Evolutionary conservation across 768 basidiomycete species (phyloP).

Genomic region (Tulasnella sp.): DNA sequence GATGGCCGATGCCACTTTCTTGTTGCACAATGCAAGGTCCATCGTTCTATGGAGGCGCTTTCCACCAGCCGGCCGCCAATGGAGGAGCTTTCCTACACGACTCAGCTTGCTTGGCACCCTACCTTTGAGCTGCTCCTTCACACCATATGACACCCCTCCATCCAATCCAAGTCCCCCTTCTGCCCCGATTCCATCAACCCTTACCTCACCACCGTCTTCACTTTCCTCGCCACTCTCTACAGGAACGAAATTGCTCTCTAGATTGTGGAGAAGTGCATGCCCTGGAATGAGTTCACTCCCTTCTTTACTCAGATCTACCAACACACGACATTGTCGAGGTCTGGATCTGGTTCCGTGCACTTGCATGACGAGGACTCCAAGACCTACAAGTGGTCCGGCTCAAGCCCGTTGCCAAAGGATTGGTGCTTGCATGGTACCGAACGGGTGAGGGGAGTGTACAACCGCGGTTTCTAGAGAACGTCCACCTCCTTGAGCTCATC

Average conservation of each 20-base stretch:
- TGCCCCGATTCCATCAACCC: conserved; percentile 65
- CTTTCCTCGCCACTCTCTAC: conserved; percentile 77
- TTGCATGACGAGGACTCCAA: conserved; percentile 30
- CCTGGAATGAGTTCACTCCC: conserved; percentile 70
- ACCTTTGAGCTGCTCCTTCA: conserved; percentile 73
- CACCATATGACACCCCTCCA: conserved; percentile 61
- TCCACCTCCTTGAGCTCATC: conserved; percentile 54
- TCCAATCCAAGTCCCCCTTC: conserved; percentile 54
- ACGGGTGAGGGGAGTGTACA: conserved; percentile 88
- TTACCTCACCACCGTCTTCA: conserved; percentile 80
- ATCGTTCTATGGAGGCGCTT: conserved; percentile 28
- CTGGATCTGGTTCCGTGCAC: not conserved
- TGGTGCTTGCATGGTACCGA: conserved; percentile 96
- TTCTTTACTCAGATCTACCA: conserved; percentile 52
- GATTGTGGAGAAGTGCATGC: conserved; percentile 70
- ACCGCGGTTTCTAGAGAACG: conserved; percentile 87
- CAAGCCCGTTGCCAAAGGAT: conserved; percentile 79
- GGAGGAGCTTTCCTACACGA: conserved; percentile 56
- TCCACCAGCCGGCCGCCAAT: not conserved
- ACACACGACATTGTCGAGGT: not conserved
- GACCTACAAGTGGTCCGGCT: conserved; percentile 58
- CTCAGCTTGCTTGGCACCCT: conserved; percentile 73
- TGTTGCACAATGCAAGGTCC: conserved; percentile 36
- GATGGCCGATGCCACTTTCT: conserved; percentile 34
- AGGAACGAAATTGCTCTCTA: conserved; percentile 60